A percentile compares a stretch with the other conserved stretches of the same genome.
These are phyloP conservation scores for Laetiporus sulphureus DNA, from an alignment of 1,284 basidiomycete species.

Conservation along the genomic window DNA sequence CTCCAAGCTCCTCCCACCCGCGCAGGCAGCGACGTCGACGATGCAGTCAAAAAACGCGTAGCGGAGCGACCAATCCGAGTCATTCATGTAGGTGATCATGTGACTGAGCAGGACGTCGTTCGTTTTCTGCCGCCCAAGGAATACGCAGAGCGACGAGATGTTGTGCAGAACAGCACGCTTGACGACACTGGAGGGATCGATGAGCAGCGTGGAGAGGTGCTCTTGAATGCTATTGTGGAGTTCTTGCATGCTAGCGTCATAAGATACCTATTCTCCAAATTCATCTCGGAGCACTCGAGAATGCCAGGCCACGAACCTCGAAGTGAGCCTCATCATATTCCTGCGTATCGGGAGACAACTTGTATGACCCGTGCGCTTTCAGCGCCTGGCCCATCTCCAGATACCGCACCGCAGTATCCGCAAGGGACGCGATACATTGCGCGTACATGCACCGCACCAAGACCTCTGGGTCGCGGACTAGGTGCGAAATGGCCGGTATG, in stretches of 20 bases:
- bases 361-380: slow-evolving; percentile 75
- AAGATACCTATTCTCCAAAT: slow-evolving; percentile 58
- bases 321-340: slow-evolving; percentile 72
- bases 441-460: slow-evolving; percentile 90
- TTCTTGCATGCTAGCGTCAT: slow-evolving; percentile 81
- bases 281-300: neutral
- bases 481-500: slow-evolving; percentile 81
- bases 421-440: slow-evolving; percentile 78
- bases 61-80: slow-evolving; percentile 88
- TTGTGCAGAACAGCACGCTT: slow-evolving; percentile 74
- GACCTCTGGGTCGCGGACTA: slow-evolving; percentile 79
- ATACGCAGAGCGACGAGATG: slow-evolving; percentile 85
- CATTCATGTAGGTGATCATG: slow-evolving; percentile 98
- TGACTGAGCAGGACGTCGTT: slow-evolving; percentile 95
- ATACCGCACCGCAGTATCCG: slow-evolving; percentile 79
- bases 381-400: slow-evolving; percentile 91
- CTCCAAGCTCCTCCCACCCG: slow-evolving; percentile 80
- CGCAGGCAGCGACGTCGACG: slow-evolving; percentile 90
- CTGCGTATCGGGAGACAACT: slow-evolving; percentile 54
- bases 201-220: slow-evolving; percentile 73
- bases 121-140: slow-evolving; percentile 88
- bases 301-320: slow-evolving; percentile 43
- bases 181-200: slow-evolving; percentile 71
- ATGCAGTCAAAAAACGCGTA: slow-evolving; percentile 94
- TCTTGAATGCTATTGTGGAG: slow-evolving; percentile 86